Conservation (phyloP, 306 rosid genomes). For the Cucurbita ficifolia region DNA sequence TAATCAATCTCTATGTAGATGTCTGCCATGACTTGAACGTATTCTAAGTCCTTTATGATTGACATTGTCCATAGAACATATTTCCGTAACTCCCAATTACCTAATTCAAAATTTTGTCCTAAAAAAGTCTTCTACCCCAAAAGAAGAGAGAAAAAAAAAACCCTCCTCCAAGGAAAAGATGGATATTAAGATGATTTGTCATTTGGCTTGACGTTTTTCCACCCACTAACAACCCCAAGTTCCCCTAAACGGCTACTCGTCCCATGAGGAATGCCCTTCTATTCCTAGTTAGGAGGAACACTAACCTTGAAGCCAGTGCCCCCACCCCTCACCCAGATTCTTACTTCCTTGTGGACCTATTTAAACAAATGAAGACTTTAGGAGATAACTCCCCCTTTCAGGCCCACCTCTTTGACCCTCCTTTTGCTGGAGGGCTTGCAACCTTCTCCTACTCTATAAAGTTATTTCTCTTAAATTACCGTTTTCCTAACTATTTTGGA, state of each 20-base stretch:
- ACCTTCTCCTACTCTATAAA: not conserved
- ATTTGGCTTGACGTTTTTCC: not conserved
- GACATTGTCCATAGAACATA: not conserved
- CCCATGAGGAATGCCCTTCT: not conserved
- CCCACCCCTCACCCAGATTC: not conserved
- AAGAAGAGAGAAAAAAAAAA: not conserved
- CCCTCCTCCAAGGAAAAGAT: not conserved
- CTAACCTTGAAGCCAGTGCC: not conserved
- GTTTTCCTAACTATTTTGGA: not conserved
- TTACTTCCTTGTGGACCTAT: not conserved
- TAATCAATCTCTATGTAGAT: too few relatives aligned
- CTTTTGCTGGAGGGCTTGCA: not conserved
- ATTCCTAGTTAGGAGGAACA: not conserved
- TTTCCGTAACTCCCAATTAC: not conserved
- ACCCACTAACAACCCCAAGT: not conserved
- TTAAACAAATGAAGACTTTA: not conserved
- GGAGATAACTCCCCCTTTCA: not conserved
- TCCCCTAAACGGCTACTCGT: not conserved
- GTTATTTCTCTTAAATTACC: not conserved
- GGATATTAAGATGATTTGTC: not conserved
- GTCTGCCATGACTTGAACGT: too few relatives aligned
- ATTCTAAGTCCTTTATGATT: not conserved
- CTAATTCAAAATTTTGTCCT: not conserved
- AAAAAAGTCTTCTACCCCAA: not conserved
- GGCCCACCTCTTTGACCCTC: not conserved